Evolutionary conservation across 2,329 filamentous ascomycete species (phyloP).

Genomic region (Pseudogymnoascus sp.): DNA sequence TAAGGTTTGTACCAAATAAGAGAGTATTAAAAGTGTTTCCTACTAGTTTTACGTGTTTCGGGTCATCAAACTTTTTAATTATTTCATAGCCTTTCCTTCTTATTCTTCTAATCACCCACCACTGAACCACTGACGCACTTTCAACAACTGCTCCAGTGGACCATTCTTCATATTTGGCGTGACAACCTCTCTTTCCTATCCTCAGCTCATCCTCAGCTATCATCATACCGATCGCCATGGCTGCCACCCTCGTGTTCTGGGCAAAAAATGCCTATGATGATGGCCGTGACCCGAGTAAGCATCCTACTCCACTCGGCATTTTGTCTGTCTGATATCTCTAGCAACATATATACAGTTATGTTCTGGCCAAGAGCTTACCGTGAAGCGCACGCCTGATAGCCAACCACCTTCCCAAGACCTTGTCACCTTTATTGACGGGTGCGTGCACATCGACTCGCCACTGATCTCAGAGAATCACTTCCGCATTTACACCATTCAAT

Average conservation of each 20-base stretch:
- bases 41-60: neutral
- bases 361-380: neutral
- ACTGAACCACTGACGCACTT: neutral
- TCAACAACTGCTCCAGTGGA: neutral
- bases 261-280: neutral
- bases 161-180: neutral
- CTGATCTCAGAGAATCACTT: conserved; percentile 47
- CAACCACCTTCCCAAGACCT: neutral
- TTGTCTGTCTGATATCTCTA: neutral
- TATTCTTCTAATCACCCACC: neutral
- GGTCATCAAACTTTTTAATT: neutral
- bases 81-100: neutral
- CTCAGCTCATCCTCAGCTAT: neutral
- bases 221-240: neutral
- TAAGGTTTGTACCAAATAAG: neutral
- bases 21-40: neutral
- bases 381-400: neutral
- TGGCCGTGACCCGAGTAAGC: neutral
- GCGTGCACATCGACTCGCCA: neutral
- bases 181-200: neutral
- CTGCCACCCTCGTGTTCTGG: neutral
- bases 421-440: neutral
- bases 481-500: conserved; percentile 47
- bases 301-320: neutral
- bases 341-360: neutral